These are phyloP conservation scores for Sideroxylon spinosum DNA, from an alignment of 179 eudicot species.

Conservation along the genomic window DNA sequence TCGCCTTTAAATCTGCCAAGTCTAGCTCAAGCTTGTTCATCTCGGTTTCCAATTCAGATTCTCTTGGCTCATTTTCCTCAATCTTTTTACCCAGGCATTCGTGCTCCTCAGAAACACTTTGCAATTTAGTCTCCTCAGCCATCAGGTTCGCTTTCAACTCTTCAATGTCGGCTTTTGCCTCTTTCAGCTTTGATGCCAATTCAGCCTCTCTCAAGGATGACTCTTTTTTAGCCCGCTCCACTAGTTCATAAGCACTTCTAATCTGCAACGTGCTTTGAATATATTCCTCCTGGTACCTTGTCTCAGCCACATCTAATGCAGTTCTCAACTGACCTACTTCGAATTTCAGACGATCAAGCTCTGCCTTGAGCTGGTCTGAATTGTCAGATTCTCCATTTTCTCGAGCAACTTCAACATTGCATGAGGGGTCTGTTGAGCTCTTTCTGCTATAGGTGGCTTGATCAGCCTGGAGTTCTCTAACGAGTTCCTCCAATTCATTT, in stretches of 20 bases:
- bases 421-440: conserved; percentile 12
- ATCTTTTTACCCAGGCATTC: conserved; percentile 23
- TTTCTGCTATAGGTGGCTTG: neutral
- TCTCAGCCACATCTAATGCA: conserved; percentile 65
- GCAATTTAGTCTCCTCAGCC: conserved; percentile 31
- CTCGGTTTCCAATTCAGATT: conserved; percentile 38
- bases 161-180: conserved; percentile 36
- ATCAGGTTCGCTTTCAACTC: conserved; percentile 35
- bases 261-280: conserved; percentile 69
- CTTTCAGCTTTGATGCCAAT: conserved; percentile 37
- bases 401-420: neutral
- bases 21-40: conserved; percentile 37
- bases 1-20: conserved; percentile 38
- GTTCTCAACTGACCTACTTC: conserved; percentile 48
- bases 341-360: conserved; percentile 40
- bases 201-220: conserved; percentile 44
- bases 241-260: conserved; percentile 71
- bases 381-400: neutral
- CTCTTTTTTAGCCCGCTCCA: conserved; percentile 56
- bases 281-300: conserved; percentile 65
- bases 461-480: conserved; percentile 39
- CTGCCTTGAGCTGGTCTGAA: conserved; percentile 31
- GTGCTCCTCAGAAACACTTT: conserved; percentile 22
- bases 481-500: conserved; percentile 40
- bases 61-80: conserved; percentile 27